Evolutionary conservation across 352 stramenopile genomes (phyloP), one percentile per base, ranked within the genome.

Genomic region (Elongisporangium prolatum): DNA sequence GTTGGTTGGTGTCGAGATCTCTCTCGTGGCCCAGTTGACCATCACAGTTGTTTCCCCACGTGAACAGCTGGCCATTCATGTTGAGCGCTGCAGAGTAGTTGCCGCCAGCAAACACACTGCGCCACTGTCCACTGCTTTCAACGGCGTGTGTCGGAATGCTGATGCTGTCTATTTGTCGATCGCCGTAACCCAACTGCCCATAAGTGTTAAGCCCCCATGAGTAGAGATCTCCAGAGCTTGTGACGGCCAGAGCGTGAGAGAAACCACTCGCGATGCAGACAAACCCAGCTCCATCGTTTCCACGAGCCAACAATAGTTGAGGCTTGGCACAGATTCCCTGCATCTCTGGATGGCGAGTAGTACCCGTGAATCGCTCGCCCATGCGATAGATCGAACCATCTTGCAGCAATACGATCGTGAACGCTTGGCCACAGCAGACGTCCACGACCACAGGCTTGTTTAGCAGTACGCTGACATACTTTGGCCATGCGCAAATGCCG

Each of bases 201-300:
- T 82, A 87, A 0, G 65, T 71, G 56, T 97, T 95, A 8, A 93
- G 73, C 0, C 89, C 89, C 86, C 87, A 96, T 4, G 81, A 69
- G 52, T 75, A 90, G 0, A 93, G 48, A 11, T 75, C 56, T 0
- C 88, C 85, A 6, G 59, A 57, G 4, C 21, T 65, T n/a, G 79
- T 86, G 21, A 91, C 54, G 13, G 79, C 83, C 2, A 97, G 60
- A 9, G 77, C 68, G 57, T 97, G 89, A 0, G 79, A 69, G 37
- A 63, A 86, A 21, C 89, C 88, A 13, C 74, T 80, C 2, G 83
- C 71, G 16, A 97, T 78, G 16, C 59, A 66, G 7, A 80, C 67
- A 21, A 95, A 89, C 13, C 63, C 44, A 4, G 77, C 52, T 9
- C 63, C 69, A 4, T 74, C 68, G 1, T 47, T 67, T 1, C 74